Evolutionary conservation across 2,329 filamentous ascomycete genomes (phyloP).

Genomic region (Harringtonia lauricola): DNA sequence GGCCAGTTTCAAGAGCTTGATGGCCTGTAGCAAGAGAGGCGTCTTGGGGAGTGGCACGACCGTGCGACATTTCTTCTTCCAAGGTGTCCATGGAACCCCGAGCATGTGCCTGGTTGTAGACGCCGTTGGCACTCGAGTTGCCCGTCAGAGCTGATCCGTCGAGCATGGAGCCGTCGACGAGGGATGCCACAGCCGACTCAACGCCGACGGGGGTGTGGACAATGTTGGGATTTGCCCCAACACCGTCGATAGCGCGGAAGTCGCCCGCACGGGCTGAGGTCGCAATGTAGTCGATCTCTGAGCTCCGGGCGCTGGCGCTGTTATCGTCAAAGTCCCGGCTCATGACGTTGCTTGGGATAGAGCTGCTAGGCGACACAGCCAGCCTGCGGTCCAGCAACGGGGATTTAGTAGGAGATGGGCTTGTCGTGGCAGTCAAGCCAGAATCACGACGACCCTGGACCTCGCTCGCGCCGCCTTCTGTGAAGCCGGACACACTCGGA

Average conservation of each 20-base stretch:
- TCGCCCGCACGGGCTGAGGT: constrained; percentile 40
- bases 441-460: constrained; percentile 46
- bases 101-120: constrained; percentile 28
- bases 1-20: constrained; percentile 24
- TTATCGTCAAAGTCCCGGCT: constrained; percentile 48
- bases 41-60: constrained; percentile 23
- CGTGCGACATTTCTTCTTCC: constrained; percentile 22
- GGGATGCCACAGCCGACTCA: constrained; percentile 82
- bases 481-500: constrained; percentile 83
- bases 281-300: constrained; percentile 41
- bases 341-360: constrained; percentile 39
- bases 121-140: constrained; percentile 39
- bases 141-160: constrained; percentile 59
- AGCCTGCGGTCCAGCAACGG: constrained; percentile 28
- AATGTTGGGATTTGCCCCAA: constrained; percentile 66
- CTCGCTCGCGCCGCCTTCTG: constrained; percentile 51
- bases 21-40: constrained; percentile 27
- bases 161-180: constrained; percentile 63
- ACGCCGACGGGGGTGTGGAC: constrained; percentile 62
- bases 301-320: constrained; percentile 40
- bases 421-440: constrained; percentile 34
- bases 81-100: constrained; percentile 26
- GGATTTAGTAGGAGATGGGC: constrained; percentile 51
- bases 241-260: constrained; percentile 56
- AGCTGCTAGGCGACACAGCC: constrained; percentile 40